These are phyloP conservation scores for Hortaea werneckii DNA, from an alignment of 2,329 filamentous ascomycete species.

Conservation along the genomic window DNA sequence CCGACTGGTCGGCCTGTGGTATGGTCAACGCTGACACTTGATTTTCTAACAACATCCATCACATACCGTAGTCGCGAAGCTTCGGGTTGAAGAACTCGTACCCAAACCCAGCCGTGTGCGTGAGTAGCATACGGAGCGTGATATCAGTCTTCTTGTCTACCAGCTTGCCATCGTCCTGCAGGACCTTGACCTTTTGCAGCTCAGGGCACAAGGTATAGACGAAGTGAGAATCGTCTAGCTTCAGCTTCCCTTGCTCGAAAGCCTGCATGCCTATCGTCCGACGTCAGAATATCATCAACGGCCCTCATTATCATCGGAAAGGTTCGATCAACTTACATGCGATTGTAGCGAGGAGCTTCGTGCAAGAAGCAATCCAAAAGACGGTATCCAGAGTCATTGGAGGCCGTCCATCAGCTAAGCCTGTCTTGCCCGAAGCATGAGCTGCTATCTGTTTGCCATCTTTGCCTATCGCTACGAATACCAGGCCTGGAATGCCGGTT, in stretches of 20 bases:
- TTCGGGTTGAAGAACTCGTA: conserved; percentile 29
- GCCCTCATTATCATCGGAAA: too few species aligned
- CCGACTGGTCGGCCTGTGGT: conserved; percentile 36
- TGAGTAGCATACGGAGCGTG: conserved; percentile 41
- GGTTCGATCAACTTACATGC: conserved; percentile 20
- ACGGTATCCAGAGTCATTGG: conserved; percentile 50
- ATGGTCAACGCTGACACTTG: background rate
- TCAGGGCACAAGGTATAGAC: conserved; percentile 35
- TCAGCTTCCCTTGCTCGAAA: conserved; percentile 33
- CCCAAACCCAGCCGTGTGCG: conserved; percentile 41
- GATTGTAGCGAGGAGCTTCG: conserved; percentile 34
- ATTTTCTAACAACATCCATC: background rate
- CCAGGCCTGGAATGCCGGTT: conserved; percentile 31
- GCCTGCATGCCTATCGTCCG: conserved; percentile 30
- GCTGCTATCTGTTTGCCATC: conserved; percentile 33
- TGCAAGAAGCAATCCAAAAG: conserved; percentile 49
- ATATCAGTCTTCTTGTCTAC: conserved; percentile 35
- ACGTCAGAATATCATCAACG: too few species aligned
- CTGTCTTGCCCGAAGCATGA: conserved; percentile 32
- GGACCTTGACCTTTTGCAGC: conserved; percentile 32
- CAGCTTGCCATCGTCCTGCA: conserved; percentile 31
- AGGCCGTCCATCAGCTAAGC: conserved; percentile 29
- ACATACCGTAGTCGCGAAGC: conserved; percentile 28
- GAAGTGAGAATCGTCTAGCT: conserved; percentile 32
- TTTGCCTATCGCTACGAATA: conserved; percentile 37